Evolutionary conservation across 2,329 filamentous ascomycete genomes (phyloP).

Genomic region (Colletotrichum lini): DNA sequence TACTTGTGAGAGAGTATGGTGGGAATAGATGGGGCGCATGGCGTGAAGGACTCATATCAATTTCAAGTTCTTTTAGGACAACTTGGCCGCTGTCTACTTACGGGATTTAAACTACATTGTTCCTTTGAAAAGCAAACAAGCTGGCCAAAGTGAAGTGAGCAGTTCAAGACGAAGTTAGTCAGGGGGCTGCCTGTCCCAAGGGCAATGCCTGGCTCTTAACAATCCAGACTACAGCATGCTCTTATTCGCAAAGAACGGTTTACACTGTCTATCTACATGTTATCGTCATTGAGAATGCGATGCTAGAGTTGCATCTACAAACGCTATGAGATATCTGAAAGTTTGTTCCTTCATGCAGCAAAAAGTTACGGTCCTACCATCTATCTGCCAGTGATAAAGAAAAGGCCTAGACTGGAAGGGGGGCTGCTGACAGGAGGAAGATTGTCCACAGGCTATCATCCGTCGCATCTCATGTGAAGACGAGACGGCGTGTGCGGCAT

Average conservation of each 20-base stretch:
- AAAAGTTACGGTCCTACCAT: neutral
- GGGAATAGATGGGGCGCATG: slow-evolving; percentile 22
- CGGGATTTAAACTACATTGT: slow-evolving; percentile 4
- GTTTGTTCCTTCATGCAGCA: neutral
- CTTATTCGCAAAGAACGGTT: slow-evolving; percentile 14
- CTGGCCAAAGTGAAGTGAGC: no score
- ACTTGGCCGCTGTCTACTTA: slow-evolving; percentile 11
- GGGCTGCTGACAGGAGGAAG: slow-evolving; percentile 8
- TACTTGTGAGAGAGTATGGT: slow-evolving; percentile 9
- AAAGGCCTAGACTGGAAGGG: neutral
- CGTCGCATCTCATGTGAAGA: slow-evolving; percentile 31
- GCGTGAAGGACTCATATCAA: slow-evolving; percentile 28
- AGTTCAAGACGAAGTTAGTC: slow-evolving; percentile 9
- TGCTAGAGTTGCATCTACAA: slow-evolving; percentile 12
- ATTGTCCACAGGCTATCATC: neutral
- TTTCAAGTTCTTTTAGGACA: slow-evolving; percentile 31
- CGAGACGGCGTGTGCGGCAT: slow-evolving; percentile 38
- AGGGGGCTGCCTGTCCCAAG: neutral
- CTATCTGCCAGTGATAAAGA: neutral
- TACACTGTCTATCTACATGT: slow-evolving; percentile 13
- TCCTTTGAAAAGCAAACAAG: no score
- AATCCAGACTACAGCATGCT: slow-evolving; percentile 1
- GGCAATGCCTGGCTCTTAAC: slow-evolving; percentile 20
- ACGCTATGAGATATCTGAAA: slow-evolving; percentile 3
- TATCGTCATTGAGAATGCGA: slow-evolving; percentile 22